A percentile compares a stretch with the other conserved stretches of the same genome.
These are phyloP conservation scores for Aspergillus vadensis DNA, from an alignment of 2,329 filamentous ascomycete species.

Conservation along the genomic window DNA sequence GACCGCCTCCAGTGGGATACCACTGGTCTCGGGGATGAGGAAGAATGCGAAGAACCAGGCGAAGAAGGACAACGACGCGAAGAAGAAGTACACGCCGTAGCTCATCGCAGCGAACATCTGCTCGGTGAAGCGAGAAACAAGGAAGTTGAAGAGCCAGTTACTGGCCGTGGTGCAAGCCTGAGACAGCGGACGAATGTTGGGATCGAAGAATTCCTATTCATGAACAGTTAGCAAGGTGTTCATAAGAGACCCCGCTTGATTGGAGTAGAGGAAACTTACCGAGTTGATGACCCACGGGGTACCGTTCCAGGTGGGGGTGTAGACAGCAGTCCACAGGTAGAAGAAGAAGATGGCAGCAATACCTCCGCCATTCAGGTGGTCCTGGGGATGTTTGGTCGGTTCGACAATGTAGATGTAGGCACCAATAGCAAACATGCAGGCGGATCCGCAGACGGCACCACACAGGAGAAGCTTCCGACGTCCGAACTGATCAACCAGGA, in stretches of 20 bases:
- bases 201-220: slow-evolving; percentile 66
- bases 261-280: slow-evolving; percentile 17
- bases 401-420: slow-evolving; percentile 38
- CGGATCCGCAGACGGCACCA: slow-evolving; percentile 61
- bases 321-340: slow-evolving; percentile 73
- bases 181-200: slow-evolving; percentile 68
- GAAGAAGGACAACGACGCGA: slow-evolving; percentile 63
- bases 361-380: slow-evolving; percentile 30
- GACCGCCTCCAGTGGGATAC: slow-evolving; percentile 65
- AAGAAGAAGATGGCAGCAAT: slow-evolving; percentile 62
- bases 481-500: slow-evolving; percentile 66
- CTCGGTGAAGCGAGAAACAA: slow-evolving; percentile 40
- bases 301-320: slow-evolving; percentile 72
- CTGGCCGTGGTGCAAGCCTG: slow-evolving; percentile 63
- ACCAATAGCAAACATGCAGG: slow-evolving; percentile 38
- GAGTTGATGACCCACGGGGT: slow-evolving; percentile 75
- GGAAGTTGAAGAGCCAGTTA: slow-evolving; percentile 42
- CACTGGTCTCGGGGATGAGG: slow-evolving; percentile 67
- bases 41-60: slow-evolving; percentile 63
- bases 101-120: slow-evolving; percentile 46
- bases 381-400: slow-evolving; percentile 30
- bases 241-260: neutral
- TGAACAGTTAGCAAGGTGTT: slow-evolving; percentile 13
- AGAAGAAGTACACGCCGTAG: slow-evolving; percentile 72
- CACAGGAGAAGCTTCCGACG: slow-evolving; percentile 65